Conservation (phyloP, 163 green algal species). For the Scenedesmus sp. region DNA sequence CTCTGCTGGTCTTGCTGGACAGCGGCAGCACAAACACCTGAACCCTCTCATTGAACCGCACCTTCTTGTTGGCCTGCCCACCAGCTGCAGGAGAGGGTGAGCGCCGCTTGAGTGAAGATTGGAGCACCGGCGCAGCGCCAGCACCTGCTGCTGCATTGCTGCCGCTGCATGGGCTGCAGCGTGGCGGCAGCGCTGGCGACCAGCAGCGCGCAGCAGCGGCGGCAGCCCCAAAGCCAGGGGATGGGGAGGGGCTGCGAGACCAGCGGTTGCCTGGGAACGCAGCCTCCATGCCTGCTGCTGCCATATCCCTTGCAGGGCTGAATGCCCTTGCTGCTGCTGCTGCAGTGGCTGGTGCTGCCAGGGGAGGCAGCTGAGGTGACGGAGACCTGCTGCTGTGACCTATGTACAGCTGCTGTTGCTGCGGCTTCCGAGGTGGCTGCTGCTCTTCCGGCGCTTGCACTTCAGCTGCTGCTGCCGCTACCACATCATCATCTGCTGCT, state of each 20-base stretch:
- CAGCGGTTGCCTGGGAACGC: neutral
- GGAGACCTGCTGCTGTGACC: neutral
- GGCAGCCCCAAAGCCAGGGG: neutral
- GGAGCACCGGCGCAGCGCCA: neutral
- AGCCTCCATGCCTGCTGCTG: slow-evolving; percentile 2
- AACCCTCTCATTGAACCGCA: slow-evolving; percentile 26
- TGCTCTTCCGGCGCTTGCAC: neutral
- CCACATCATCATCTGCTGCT: neutral
- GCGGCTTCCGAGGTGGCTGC: too few species aligned
- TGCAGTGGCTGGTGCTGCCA: slow-evolving; percentile 9
- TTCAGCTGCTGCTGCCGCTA: neutral
- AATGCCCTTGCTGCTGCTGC: slow-evolving; percentile 9
- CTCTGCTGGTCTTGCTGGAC: neutral
- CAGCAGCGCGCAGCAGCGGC: slow-evolving; percentile 1
- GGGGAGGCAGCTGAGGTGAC: neutral
- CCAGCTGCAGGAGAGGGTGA: neutral
- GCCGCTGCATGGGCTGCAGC: neutral
- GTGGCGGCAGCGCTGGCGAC: neutral
- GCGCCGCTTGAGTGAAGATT: neutral
- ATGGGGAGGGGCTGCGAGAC: neutral
- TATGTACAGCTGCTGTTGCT: slow-evolving; percentile 9
- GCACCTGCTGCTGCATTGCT: neutral
- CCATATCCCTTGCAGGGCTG: neutral
- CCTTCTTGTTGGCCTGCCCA: neutral
- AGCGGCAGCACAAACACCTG: slow-evolving; percentile 37